Base-by-base conservation (phyloP, 1,284 basidiomycete species). In the Pholiota adiposa region DNA sequence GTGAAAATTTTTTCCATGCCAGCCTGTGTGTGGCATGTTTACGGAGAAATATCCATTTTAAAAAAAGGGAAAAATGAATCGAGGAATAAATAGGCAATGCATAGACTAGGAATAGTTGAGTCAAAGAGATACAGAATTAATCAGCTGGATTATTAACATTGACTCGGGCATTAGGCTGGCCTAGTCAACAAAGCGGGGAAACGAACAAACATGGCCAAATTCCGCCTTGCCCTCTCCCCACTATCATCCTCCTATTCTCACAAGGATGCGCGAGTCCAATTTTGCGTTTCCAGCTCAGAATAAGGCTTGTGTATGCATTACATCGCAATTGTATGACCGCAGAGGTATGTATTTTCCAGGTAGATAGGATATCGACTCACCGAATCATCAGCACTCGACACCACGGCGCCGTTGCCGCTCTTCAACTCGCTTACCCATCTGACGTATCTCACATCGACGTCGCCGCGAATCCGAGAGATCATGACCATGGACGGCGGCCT, bases 391-490 rank as follows among this genome's bases (percentile, higher is more conserved):
- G 97, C 97, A 9, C 88, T 99, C 71, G 97, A 99, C 80, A 93
- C 95, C 56, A 91, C 90, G 62, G 89, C 94, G 2, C 86, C 94
- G 3, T 81, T 99, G 51, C 96, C 97, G 16, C 83, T 99, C 53
- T 92, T 98, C 82, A 98, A 98, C 80, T 98, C 96, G 49, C 89
- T 99, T 59, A 96, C 94, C 53, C 95, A 98, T 77, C 90, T 99
- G 60, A 94, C 94, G 53, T 97, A 98, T 77, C 90, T 99, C 67
- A 98, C 97, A 6, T 96, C 96, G 2, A 98, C 97, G 5, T 98
- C 96, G 0, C 96, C 97, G 3, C 88, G 96, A 62, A 98, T 99
- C 77, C 89, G 97, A 54, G 97, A 99, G 77, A 98, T 98, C 71
- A 92, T 99, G 83, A 97, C 96, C 44, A 89, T 93, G 81, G 97